phyloP scores from a whole-genome alignment of 83 land plant species.

The Larix sibirica region DNA sequence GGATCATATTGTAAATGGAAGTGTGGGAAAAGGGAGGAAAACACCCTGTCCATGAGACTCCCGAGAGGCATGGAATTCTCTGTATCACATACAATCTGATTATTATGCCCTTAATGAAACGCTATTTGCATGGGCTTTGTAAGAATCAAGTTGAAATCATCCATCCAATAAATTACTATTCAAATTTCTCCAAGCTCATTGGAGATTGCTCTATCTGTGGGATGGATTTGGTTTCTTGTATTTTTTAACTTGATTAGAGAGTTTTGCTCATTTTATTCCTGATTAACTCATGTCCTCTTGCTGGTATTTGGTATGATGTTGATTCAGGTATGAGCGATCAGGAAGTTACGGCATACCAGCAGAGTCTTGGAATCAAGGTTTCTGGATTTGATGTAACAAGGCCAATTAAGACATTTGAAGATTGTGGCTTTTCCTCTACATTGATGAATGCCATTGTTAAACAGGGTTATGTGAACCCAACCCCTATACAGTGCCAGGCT shows the following conservation, averaged over 20 bases:
- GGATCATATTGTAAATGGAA: too few relatives aligned
- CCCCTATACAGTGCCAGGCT: slow-evolving; percentile 96
- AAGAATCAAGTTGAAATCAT: too few relatives aligned
- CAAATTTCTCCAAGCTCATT: too few relatives aligned
- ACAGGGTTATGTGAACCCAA: slow-evolving; percentile 95
- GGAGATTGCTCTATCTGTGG: too few relatives aligned
- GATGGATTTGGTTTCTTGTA: too few relatives aligned
- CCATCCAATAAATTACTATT: too few relatives aligned
- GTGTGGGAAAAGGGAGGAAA: too few relatives aligned
- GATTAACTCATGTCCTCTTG: neutral
- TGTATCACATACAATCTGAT: too few relatives aligned
- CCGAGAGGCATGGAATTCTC: too few relatives aligned
- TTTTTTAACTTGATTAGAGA: neutral
- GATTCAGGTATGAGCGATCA: slow-evolving; percentile 85
- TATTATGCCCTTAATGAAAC: too few relatives aligned
- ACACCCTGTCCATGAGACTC: too few relatives aligned
- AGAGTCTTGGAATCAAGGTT: slow-evolving; percentile 78
- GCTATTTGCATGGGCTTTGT: too few relatives aligned
- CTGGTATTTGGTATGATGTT: neutral
- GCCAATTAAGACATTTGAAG: slow-evolving; percentile 84
- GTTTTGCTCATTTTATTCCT: neutral
- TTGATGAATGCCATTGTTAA: slow-evolving; percentile 84
- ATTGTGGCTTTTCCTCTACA: slow-evolving; percentile 73
- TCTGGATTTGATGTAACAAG: slow-evolving; percentile 94
- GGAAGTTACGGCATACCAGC: slow-evolving; percentile 75